Percentiles rank a stretch among this genome's conserved stretches.
Evolutionary conservation across 2,329 filamentous ascomycete genomes (phyloP).

Genomic region (Curvularia lunata): DNA sequence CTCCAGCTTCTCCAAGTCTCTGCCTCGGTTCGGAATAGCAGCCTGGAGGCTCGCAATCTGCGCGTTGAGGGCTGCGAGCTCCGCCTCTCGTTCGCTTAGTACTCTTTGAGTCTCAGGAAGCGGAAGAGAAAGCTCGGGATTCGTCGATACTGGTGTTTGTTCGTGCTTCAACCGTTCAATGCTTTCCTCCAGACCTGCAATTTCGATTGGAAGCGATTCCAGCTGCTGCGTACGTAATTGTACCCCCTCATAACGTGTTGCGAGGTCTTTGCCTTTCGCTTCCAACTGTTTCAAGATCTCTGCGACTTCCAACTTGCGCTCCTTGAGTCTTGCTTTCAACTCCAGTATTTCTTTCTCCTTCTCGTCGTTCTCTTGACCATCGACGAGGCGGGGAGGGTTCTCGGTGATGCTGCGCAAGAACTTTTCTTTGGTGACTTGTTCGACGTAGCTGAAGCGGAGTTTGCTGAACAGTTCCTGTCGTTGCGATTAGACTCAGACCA

Average conservation of each 20-base stretch:
- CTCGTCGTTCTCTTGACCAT: conserved; percentile 73
- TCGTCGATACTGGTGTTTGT: conserved; percentile 43
- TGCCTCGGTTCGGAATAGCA: conserved; percentile 68
- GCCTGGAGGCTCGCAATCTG: conserved; percentile 61
- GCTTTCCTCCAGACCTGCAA: conserved; percentile 58
- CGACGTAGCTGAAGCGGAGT: conserved; percentile 94
- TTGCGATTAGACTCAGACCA: conserved; percentile 9
- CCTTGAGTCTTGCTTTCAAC: conserved; percentile 77
- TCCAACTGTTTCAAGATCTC: conserved; percentile 77
- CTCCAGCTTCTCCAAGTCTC: conserved; percentile 70
- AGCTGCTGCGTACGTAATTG: conserved; percentile 60
- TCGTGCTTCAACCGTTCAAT: conserved; percentile 56
- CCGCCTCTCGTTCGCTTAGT: conserved; percentile 50
- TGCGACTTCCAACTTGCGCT: conserved; percentile 79
- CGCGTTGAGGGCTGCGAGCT: conserved; percentile 51
- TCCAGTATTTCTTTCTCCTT: conserved; percentile 65
- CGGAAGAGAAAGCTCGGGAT: conserved; percentile 53
- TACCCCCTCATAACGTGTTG: conserved; percentile 63
- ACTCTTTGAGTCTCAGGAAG: conserved; percentile 53
- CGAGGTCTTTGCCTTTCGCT: conserved; percentile 64
- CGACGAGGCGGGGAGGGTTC: conserved; percentile 85
- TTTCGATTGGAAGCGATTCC: conserved; percentile 58
- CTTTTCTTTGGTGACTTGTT: conserved; percentile 98
- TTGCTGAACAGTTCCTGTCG: conserved; percentile 90
- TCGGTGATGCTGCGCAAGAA: conserved; percentile 93